Conservation (phyloP, 1,284 basidiomycete genomes). For the Cryptococcus sp. region DNA sequence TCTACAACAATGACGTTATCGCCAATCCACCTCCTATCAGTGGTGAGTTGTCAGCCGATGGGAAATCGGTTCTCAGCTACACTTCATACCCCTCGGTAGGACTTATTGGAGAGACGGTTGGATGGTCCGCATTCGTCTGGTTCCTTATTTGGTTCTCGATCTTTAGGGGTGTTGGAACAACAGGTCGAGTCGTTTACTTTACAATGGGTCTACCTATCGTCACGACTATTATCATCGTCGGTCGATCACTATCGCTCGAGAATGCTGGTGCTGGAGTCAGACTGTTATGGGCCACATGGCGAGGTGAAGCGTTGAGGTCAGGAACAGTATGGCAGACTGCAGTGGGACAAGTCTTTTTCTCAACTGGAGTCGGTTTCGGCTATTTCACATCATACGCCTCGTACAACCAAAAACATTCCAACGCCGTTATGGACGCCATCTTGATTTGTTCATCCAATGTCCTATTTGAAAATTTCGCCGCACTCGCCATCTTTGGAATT, state of each 20-base stretch:
- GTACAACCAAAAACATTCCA: constrained; percentile 25
- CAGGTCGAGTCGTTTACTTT: constrained; percentile 24
- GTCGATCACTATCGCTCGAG: constrained; percentile 14
- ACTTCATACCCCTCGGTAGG: constrained; percentile 10
- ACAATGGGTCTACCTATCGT: constrained; percentile 28
- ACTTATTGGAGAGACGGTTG: constrained; percentile 20
- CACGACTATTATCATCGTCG: constrained; percentile 25
- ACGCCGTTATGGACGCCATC: constrained; percentile 24
- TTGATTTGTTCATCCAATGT: constrained; percentile 21
- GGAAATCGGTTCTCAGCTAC: constrained; percentile 8
- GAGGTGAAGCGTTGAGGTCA: constrained; percentile 8
- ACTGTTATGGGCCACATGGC: constrained; percentile 22
- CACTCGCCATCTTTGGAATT: constrained; percentile 20
- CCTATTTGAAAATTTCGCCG: constrained; percentile 23
- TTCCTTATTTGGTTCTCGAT: constrained; percentile 11
- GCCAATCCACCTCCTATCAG: constrained; percentile 13
- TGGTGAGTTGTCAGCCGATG: constrained; percentile 3
- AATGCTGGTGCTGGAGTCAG: constrained; percentile 18
- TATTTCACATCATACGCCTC: constrained; percentile 25
- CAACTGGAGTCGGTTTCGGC: constrained; percentile 24
- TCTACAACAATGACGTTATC: constrained; percentile 21
- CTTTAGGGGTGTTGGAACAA: constrained; percentile 20
- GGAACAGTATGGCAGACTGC: constrained; percentile 22
- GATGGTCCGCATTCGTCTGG: constrained; percentile 14
- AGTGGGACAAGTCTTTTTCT: constrained; percentile 26